Evolutionary conservation across 495 filamentous ascomycete genomes (phyloP).

Genomic region (Xanthoparmelia taractica): DNA sequence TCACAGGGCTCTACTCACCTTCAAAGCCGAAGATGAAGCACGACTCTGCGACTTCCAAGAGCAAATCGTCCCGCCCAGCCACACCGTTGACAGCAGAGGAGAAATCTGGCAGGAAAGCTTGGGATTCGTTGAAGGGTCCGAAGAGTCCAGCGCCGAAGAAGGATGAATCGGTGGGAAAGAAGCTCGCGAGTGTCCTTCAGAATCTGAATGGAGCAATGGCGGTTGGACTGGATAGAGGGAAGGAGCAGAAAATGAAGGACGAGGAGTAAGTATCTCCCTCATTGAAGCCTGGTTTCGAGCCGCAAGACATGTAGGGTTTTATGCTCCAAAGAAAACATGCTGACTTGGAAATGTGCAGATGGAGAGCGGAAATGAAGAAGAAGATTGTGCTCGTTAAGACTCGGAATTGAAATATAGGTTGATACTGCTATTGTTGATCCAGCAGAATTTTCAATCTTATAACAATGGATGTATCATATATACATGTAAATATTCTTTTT

Average conservation of each 20-base stretch:
- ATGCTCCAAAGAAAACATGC: slow-evolving; percentile 19
- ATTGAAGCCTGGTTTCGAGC: not conserved
- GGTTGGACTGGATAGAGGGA: slow-evolving; percentile 18
- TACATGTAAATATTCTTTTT: too few relatives aligned
- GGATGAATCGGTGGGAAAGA: not conserved
- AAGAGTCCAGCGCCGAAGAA: not conserved
- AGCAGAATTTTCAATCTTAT: too few relatives aligned
- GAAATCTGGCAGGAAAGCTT: not conserved
- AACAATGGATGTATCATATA: too few relatives aligned
- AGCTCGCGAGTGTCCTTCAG: not conserved
- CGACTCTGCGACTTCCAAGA: not conserved
- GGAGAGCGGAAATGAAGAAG: slow-evolving; percentile 37
- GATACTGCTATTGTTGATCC: too few relatives aligned
- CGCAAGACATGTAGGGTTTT: not conserved
- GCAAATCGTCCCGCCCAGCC: not conserved
- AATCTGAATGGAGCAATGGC: not conserved
- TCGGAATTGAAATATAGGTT: slow-evolving; percentile 28
- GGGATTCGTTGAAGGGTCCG: not conserved
- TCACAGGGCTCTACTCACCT: not conserved
- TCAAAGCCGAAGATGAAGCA: slow-evolving; percentile 2
- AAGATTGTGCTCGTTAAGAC: slow-evolving; percentile 41
- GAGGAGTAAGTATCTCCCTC: slow-evolving; percentile 25
- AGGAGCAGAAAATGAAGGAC: slow-evolving; percentile 17
- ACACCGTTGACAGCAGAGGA: not conserved
- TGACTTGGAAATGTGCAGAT: slow-evolving; percentile 32